These are phyloP conservation scores for Didymella arachidicola DNA, from an alignment of 2,329 filamentous ascomycete species.

Conservation along the genomic window DNA sequence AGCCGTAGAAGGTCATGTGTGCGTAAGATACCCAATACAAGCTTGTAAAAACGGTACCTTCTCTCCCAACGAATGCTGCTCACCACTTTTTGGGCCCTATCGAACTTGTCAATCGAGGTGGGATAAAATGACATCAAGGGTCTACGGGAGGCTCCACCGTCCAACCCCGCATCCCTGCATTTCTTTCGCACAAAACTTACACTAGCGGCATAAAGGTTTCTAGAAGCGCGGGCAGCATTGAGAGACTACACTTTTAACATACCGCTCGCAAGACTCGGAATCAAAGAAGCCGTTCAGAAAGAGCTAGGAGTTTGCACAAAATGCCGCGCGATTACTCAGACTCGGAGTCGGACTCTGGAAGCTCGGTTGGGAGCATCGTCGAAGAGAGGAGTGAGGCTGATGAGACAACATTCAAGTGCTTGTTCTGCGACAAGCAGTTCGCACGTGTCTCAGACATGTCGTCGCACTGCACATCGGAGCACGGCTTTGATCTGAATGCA, in stretches of 20 bases:
- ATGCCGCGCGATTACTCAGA: conserved; percentile 45
- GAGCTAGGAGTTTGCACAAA: background rate
- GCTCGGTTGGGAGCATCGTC: conserved; percentile 46
- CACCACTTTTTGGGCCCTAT: no score
- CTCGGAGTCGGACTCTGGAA: conserved; percentile 42
- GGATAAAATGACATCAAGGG: conserved; percentile 8
- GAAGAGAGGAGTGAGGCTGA: conserved; percentile 48
- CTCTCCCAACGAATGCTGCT: no score
- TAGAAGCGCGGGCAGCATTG: conserved; percentile 20
- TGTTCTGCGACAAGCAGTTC: conserved; percentile 47
- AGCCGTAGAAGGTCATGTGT: background rate
- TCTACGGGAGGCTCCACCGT: conserved; percentile 14
- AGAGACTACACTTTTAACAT: conserved; percentile 8
- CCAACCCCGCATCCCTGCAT: conserved; percentile 39
- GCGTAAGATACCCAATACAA: background rate
- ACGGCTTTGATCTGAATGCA: conserved; percentile 38
- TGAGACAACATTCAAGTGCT: conserved; percentile 46
- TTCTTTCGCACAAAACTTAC: conserved; percentile 38
- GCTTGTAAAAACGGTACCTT: no score
- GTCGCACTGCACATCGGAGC: conserved; percentile 37
- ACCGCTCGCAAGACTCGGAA: background rate
- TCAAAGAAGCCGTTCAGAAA: background rate
- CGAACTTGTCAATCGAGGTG: no score
- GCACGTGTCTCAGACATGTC: conserved; percentile 39
- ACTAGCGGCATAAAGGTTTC: conserved; percentile 36